Percentiles rank a stretch among this genome's conserved stretches.
Evolutionary conservation across 441 rosid genomes (phyloP).

Genomic region (Populus hybrid): DNA sequence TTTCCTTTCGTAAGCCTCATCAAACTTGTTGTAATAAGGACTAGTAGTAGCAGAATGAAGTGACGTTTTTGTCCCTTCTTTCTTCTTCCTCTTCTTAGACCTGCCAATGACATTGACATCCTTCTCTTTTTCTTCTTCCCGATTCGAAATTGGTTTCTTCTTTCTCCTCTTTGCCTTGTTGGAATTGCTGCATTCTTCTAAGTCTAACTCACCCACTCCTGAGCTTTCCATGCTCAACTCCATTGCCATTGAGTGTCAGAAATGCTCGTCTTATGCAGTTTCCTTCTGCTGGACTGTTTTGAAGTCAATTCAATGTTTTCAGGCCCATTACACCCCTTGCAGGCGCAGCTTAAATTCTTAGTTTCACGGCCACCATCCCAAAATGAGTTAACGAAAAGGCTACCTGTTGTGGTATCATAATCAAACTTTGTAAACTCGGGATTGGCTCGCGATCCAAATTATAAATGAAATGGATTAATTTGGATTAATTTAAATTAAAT

Average conservation of each 20-base stretch:
- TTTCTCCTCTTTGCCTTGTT: neutral
- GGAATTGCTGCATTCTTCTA: neutral
- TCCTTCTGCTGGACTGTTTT: neutral
- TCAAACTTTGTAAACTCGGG: too few species aligned
- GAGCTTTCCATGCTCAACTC: neutral
- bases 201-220: neutral
- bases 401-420: too few species aligned
- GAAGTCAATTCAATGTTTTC: neutral
- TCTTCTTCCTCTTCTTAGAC: neutral
- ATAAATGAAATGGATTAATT: too few species aligned
- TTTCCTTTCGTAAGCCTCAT: conserved; percentile 59
- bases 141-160: neutral
- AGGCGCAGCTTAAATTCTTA: neutral
- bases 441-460: too few species aligned
- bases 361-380: neutral
- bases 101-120: neutral
- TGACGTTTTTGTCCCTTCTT: neutral
- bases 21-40: conserved; percentile 35
- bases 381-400: neutral
- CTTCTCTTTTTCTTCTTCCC: neutral
- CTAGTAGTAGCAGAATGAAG: conserved; percentile 13
- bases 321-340: neutral
- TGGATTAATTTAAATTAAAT: too few species aligned
- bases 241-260: neutral
- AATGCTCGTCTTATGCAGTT: neutral